phyloP scores from a whole-genome alignment of 345 rosid species.

The Iberis pinnata region DNA sequence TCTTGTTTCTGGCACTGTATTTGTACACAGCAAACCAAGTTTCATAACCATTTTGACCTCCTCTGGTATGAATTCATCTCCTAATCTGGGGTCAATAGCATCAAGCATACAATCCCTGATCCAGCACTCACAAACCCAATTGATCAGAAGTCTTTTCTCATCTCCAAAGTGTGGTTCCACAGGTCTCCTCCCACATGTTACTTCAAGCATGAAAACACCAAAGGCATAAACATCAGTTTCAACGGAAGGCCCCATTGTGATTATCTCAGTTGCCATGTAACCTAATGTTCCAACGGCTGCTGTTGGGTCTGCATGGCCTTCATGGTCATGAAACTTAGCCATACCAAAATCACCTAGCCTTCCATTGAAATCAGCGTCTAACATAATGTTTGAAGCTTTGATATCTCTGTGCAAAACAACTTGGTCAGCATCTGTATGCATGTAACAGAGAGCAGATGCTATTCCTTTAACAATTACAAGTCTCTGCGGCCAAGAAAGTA shows the following conservation, averaged over 20 bases:
- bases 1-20: conserved; percentile 22
- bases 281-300: conserved; percentile 73
- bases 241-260: conserved; percentile 31
- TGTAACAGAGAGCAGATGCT: conserved; percentile 34
- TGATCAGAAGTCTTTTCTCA: conserved; percentile 27
- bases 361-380: conserved; percentile 55
- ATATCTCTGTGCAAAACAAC: conserved; percentile 45
- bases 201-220: conserved; percentile 40
- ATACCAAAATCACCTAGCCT: conserved; percentile 85
- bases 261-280: conserved; percentile 42
- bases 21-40: conserved; percentile 37
- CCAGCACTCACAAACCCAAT: conserved; percentile 34
- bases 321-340: conserved; percentile 70
- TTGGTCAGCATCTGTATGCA: conserved; percentile 46
- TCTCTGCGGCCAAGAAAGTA: conserved; percentile 37
- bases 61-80: conserved; percentile 23
- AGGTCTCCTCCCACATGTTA: conserved; percentile 50
- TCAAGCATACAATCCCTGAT: conserved; percentile 27
- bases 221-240: conserved; percentile 38
- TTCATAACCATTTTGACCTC: conserved; percentile 39
- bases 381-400: conserved; percentile 42
- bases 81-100: conserved; percentile 30
- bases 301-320: conserved; percentile 49
- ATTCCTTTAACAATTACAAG: conserved; percentile 32
- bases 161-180: conserved; percentile 35